phyloP scores from a whole-genome alignment of 768 basidiomycete species.

The Pisolithus marmoratus region DNA sequence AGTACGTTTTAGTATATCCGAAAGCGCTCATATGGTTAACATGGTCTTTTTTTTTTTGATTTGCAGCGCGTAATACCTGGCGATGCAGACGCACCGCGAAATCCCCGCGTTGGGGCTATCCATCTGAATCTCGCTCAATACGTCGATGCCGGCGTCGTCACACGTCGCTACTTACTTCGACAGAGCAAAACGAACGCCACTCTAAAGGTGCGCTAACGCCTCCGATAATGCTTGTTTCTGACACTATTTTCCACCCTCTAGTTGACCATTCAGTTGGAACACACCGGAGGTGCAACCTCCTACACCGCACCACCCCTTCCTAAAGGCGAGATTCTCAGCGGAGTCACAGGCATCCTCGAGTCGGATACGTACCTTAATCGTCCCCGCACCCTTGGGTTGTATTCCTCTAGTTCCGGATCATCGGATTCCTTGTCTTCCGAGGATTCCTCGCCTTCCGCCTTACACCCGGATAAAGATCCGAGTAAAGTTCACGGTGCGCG shows the following conservation, averaged over 20 bases:
- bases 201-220: conserved; percentile 45
- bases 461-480: background rate
- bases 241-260: conserved; percentile 16
- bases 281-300: conserved; percentile 46
- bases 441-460: conserved; percentile 16
- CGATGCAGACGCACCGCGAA: conserved; percentile 50
- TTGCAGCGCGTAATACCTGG: conserved; percentile 50
- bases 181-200: conserved; percentile 79
- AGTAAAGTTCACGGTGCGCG: background rate
- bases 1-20: conserved; percentile 22
- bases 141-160: conserved; percentile 49
- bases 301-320: conserved; percentile 66
- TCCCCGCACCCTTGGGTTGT: conserved; percentile 47
- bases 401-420: conserved; percentile 10
- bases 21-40: background rate
- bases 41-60: too few species aligned
- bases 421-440: conserved; percentile 3
- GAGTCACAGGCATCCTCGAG: conserved; percentile 57
- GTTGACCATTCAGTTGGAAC: conserved; percentile 55
- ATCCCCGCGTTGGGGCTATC: conserved; percentile 59
- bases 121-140: conserved; percentile 75
- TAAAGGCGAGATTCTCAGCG: conserved; percentile 66
- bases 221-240: background rate
- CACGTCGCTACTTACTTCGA: conserved; percentile 59
- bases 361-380: conserved; percentile 46